Evolutionary conservation across 148 eudicot genomes (phyloP), one percentile per base, ranked within the genome.

Genomic region (Linanthus parryae): DNA sequence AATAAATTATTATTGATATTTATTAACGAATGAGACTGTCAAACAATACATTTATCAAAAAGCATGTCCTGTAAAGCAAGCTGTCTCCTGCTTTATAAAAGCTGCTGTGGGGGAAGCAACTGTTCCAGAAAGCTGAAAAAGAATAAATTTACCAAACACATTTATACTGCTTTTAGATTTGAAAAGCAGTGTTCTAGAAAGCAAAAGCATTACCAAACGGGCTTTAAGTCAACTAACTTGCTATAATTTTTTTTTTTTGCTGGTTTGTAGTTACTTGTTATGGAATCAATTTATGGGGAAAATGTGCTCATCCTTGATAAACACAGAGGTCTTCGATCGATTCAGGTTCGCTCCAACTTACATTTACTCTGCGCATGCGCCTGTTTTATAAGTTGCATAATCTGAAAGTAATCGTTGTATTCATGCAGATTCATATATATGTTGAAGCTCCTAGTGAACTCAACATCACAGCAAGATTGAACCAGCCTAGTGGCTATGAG

Each of bases 211-310:
- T 37, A 25, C 31, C 46, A 22, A 3, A 31, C 36, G 22, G 19
- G 18, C 22, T 25, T 13, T 40, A 19, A n/a, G 35, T 5, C 29
- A 10, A 23, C 18, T 52, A 9, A 37, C 12, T 25, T 7, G 13
- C 12, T 48, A 14, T 21, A 8, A 22, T 35, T 34, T 34, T 11
- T 65, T 22, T 5, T 38, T 54, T 42, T 31, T 56, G n/a, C n/a
- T n/a, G n/a, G 19, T 30, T 44, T 37, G 59, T 83, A 91, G 98
- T 56, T 87, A 55, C 73, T 87, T 57, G 98, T 79, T 31, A 64
- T 87, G 87, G 87, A 79, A 62, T 77, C 98, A 44, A 87, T 92
- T 53, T 92, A 81, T 49, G 98, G 85, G 46, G 85, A 83, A 15
- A 81, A 79, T 44, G 69, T 78, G 18, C 54, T 67, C 30, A 42